Base-by-base conservation (phyloP, 2,329 filamentous ascomycete genomes). In the Cytospora piceicola region DNA sequence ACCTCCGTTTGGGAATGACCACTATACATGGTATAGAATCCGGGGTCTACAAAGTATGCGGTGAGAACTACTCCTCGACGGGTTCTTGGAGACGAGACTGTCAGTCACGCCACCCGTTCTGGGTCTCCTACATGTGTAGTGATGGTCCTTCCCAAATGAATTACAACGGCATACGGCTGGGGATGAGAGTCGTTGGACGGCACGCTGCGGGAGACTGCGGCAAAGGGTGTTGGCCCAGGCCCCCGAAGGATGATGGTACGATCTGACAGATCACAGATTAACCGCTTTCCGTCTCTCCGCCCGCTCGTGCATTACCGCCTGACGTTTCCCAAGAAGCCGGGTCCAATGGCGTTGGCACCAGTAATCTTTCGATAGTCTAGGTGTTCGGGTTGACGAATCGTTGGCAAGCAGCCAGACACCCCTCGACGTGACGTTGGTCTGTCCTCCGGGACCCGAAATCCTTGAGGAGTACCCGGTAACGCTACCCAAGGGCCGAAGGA, bases 241-340 rank as follows among this genome's bases (percentile, higher is more conserved):
- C 60, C 60, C 53, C 30, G 49, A 51, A 63, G 51, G 61, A 49
- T 49, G 61, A 55, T 63, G 53, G 61, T 63, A 63, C 61, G 61
- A 63, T 63, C 61, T 63, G 61, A 49, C n/a, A 49, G 46, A 49
- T 49, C 46, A 49, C 46, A 49, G 46, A 49, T 49, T 63, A 63
- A 63, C 61, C 61, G 61, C 53, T 42, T 63, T 55, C 61, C 61
- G 53, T 55, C 56, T 63, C 61, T 55, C 61, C 61, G 61, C 56
- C 61, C 34, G 61, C 56, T 63, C 30, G 22, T 63, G 61, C 61
- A 63, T 57, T 57, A 63, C 22, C 49, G 53, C 61, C 53, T 63
- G 61, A 63, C 34, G 53, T 63, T 63, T 63, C 61, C 60, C 61
- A 63, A 55, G 61, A 46, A 55, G 56, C 61, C 56, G 61, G 61